Evolutionary conservation across 805 yeast species (phyloP).

Genomic region (Starmera pachycereana): DNA sequence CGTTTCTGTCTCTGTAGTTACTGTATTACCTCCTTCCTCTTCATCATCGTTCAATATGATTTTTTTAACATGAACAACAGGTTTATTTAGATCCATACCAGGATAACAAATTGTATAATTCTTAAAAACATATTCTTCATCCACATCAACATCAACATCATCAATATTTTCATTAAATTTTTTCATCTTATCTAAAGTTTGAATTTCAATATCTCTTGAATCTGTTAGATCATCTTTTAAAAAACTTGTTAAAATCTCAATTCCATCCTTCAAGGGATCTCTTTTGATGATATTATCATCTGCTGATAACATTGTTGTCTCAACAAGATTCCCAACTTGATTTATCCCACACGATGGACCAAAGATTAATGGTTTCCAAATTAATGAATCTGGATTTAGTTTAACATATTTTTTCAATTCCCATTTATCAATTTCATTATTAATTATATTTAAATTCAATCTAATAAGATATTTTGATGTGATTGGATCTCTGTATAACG

Average conservation of each 20-base stretch:
- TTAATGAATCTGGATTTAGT: slow-evolving; percentile 40
- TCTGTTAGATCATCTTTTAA: slow-evolving; percentile 61
- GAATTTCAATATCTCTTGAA: slow-evolving; percentile 47
- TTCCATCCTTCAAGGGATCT: slow-evolving; percentile 32
- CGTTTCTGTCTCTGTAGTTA: slow-evolving; percentile 7
- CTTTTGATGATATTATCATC: slow-evolving; percentile 1
- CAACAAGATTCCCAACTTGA: slow-evolving; percentile 24
- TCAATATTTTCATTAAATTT: slow-evolving; percentile 9
- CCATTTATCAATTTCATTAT: slow-evolving; percentile 37
- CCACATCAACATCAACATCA: slow-evolving; percentile 13
- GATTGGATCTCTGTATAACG: slow-evolving; percentile 38
- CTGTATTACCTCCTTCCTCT: slow-evolving; percentile 16
- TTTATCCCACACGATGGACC: slow-evolving; percentile 85
- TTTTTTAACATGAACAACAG: slow-evolving; percentile 13
- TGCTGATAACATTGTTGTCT: slow-evolving; percentile 15
- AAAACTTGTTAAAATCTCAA: slow-evolving; percentile 48
- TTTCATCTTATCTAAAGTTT: slow-evolving; percentile 38
- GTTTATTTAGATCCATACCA: slow-evolving; percentile 20
- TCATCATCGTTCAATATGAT: slow-evolving; percentile 19
- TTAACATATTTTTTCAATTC: slow-evolving; percentile 39
- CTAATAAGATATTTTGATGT: slow-evolving; percentile 42
- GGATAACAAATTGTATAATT: slow-evolving; percentile 26
- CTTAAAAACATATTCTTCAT: slow-evolving; percentile 5
- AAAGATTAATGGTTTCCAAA: slow-evolving; percentile 78
- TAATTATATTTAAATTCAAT: slow-evolving; percentile 35